Evolutionary conservation across 192 early-diverging fungal species (phyloP), one percentile per base, ranked within the genome.

Genomic region (Coemansia sp.): DNA sequence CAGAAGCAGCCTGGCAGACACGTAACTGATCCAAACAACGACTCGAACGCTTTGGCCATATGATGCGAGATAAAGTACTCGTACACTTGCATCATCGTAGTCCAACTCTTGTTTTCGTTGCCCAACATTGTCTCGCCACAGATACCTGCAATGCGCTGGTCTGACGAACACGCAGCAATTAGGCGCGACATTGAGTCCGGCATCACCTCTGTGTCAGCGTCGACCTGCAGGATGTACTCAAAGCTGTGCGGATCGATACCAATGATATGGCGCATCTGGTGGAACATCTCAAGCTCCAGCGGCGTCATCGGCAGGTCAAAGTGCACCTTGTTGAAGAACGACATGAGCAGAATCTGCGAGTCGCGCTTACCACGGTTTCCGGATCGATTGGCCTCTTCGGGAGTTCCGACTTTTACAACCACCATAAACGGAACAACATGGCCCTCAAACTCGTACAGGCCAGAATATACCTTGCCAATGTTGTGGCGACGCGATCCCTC

Each of bases 291-390:
- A 56, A 97, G 85, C 77, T 98, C 93, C 19, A 98, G 80, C 8
- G 94, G 93, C 49, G 87, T 83, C 95, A 99, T 97, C 25, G 89
- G 85, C 59, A 89, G 72, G 49, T 96, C 90, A 77, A 93, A 96
- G 69, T 96, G 93, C 39, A 99, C 95, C 70, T 90, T 90, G 73
- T 93, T 93, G 62, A 99, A 83, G 87, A 97, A 99, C 39, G 87
- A 85, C 95, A 99, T 98, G 29, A 95, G 80, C 57, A 98, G 86
- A 56, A 99, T 85, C 84, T 99, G 97, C 31, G 97, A 97, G 80
- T 99, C 97, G 59, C 97, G 94, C 80, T 99, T 99, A 64, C 97
- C 97, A 38, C 96, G 83, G 80, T 99, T 99, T 25, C 97, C 97
- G 21, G 96, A 94, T 16, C 90, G 85, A 50, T 81, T 85, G 6